Evolutionary conservation across 108 stramenopile species (phyloP), one percentile per base, ranked within the genome.

Genomic region (Fragilaria crotonensis): DNA sequence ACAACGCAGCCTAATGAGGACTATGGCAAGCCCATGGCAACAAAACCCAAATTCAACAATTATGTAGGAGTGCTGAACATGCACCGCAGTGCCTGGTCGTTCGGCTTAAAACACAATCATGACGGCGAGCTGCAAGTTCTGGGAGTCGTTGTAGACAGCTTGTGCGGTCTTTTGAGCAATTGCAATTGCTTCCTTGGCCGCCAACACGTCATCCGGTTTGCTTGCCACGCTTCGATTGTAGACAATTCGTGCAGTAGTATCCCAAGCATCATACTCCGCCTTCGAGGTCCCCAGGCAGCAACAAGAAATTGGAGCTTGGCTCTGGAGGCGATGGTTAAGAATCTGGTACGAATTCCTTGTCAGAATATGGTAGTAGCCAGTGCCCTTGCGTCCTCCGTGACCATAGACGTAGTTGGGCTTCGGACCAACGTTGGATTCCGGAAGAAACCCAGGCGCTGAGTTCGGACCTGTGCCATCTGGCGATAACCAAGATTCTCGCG

Each of bases 331-430:
- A 5, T 25, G 19, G 46, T 48, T 28, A 14, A 59, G 45, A 23
- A 26, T 59, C 5, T 27, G 19, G 29, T 59, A 59, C 11, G 45
- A 17, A 2, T 23, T 2, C 48, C 45, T 3, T 17, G 25, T 48
- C 23, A 59, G 45, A 18, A 59, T 19, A 48, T 59, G 59, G 14
- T 59, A 59, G 59, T 59, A 59, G 2, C 59, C 59, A 3, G 2
- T 14, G 5, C 59, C 59, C 29, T 19, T 29, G 2, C 46, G 59
- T n/a, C n/a, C n/a, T n/a, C 45, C 26, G 2, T 22, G 25, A 25
- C 59, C 19, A 18, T 25, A 59, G 25, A 59, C 59, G 25, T 56
- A 56, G 33, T 56, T 25, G 20, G 31, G 31, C 33, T 56, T 56
- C 3, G 23, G 28, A 23, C 51, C 51, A 2, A 4, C 23, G 3